Evolutionary conservation across 2,329 filamentous ascomycete species (phyloP), one percentile per base, ranked within the genome.

Genomic region (Curvularia lunata): DNA sequence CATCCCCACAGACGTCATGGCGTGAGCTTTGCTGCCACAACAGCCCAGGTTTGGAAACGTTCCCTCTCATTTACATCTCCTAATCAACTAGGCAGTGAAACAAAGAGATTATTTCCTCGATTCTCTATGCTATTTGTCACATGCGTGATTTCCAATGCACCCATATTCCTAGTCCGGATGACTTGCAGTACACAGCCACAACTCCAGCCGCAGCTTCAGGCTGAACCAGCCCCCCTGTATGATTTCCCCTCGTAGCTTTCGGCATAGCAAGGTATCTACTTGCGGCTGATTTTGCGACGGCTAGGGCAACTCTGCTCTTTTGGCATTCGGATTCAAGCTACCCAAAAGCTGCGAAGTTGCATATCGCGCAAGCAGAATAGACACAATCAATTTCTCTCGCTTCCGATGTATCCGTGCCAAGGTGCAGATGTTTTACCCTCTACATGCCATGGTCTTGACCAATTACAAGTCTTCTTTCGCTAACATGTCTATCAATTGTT

Each of bases 381-480:
- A 23, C 21, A 25, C 13, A 16, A 7, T 8, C 18, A 5, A 48
- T 25, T 34, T 5, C 19, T 48, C 19, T 6, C 13, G 7, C 34
- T 37, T 18, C 8, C 27, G 13, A 32, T 3, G 21, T n/a, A 5
- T 28, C 25, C 43, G 34, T 38, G 47, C 9, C 30, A 38, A 40
- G 13, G 23, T 21, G 16, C n/a, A 13, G 10, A 40, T 27, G n/a
- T 28, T 4, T 40, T 16, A 12, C 10, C 7, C 16, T 32, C 19
- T 19, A 12, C 48, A 42, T 34, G 49, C 25, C 56, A 23, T 19
- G 12, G 48, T 50, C 40, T 18, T 16, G 25, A 16, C 6, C n/a
- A 30, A 40, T 52, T 68, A 77, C 12, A 76, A 61, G 16, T 72
- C 68, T 61, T 77, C 69, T 43, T 76, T 77, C 3, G 75, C 75